A percentile compares a stretch with the other conserved stretches of the same genome.
Conservation (phyloP, 2,329 filamentous ascomycete genomes). For the Ophiostoma sp. region DNA sequence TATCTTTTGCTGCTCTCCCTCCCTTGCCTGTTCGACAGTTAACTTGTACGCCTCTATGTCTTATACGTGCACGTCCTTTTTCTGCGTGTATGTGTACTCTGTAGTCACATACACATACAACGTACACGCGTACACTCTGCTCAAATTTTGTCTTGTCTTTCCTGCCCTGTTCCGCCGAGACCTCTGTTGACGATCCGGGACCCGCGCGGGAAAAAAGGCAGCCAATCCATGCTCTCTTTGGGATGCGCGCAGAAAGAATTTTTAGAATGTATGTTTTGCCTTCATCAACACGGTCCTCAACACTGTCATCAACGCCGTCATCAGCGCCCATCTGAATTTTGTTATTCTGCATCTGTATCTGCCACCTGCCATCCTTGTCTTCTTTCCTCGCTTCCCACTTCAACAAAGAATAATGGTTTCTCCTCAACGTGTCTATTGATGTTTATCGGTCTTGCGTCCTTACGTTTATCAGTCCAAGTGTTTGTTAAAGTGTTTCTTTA, state of each 20-base stretch:
- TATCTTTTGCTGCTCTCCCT: not conserved
- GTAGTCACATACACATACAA: not conserved
- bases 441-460: not conserved
- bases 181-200: slow-evolving; percentile 9
- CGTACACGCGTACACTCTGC: not conserved
- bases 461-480: not conserved
- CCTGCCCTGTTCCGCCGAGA: slow-evolving; percentile 18
- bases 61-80: not conserved
- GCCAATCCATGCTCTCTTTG: not conserved
- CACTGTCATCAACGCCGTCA: not conserved
- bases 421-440: not conserved
- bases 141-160: not conserved
- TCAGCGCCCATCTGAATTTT: not conserved
- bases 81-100: not conserved
- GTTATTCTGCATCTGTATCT: not conserved
- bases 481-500: not conserved
- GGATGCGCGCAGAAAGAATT: not conserved
- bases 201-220: not conserved
- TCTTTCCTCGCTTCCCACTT: not conserved
- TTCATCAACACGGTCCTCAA: not conserved
- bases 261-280: not conserved
- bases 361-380: not conserved
- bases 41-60: not conserved
- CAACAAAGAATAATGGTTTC: not conserved
- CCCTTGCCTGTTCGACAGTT: slow-evolving; percentile 21